Conservation (phyloP, 1,284 basidiomycete genomes). For the Ustilago shanxiensis region DNA sequence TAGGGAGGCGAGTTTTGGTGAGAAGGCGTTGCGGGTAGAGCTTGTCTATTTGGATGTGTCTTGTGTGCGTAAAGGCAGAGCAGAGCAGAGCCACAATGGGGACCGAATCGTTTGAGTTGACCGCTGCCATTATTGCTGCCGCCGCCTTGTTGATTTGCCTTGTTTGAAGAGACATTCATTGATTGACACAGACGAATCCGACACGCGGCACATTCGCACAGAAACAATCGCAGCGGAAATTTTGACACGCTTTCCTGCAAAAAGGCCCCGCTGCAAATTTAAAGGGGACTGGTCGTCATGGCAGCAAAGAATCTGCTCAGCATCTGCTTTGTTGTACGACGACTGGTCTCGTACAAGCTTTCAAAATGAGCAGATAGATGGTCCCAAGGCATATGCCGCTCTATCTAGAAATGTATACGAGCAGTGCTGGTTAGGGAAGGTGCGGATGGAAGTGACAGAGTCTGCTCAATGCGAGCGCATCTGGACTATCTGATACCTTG, state of each 20-base stretch:
- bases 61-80: background rate
- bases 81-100: too few species aligned
- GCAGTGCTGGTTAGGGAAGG: background rate
- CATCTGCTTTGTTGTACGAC: background rate
- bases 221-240: background rate
- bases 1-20: background rate
- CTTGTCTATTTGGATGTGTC: background rate
- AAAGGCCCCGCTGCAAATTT: background rate
- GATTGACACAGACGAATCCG: constrained; percentile 4
- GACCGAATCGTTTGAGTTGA: background rate
- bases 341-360: background rate
- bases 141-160: background rate
- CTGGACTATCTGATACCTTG: too few species aligned
- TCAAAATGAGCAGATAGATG: too few species aligned
- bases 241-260: constrained; percentile 10
- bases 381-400: too few species aligned
- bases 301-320: constrained; percentile 1
- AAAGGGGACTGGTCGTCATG: background rate
- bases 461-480: too few species aligned
- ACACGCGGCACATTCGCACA: constrained; percentile 12
- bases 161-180: constrained; percentile 7
- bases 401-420: background rate
- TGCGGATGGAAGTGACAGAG: too few species aligned
- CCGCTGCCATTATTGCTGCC: background rate
- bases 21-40: background rate